Evolutionary conservation across 192 early-diverging fungal species (phyloP), one percentile per base, ranked within the genome.

Genomic region (Backusella tarrabulga): DNA sequence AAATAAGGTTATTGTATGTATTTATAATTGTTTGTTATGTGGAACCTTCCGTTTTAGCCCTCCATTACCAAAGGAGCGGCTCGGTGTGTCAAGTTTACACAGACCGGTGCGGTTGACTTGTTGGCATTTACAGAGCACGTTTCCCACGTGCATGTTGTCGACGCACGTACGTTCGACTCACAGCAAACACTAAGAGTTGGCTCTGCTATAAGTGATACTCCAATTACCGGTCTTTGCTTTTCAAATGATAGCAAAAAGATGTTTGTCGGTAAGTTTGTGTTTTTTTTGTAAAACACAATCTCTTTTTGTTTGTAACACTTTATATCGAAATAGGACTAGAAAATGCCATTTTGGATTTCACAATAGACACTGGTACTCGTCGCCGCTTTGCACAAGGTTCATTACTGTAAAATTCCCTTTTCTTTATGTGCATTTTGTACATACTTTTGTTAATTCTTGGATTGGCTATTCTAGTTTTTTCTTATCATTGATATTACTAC

Each of bases 41-140:
- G 56, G 26, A 63, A 63, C 56, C 26, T 63, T 63, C 56, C 26
- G 56, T 4, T 63, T 63, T 68, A 92, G 87, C 83, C 88, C 63
- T 86, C 90, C 7, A 90, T 91, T 79, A 86, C 88, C 41, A 93
- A 95, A 83, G 90, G 95, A 60, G 78, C 82, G 71, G 89, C 79
- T 71, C 91, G 97, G 35, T 96, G 91, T 80, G 95, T 97, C 42
- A 99, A 99, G 81, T 99, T 96, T 79, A 93, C 96, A 19, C 94
- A 94, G 1, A 91, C 92, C 12, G 95, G 96, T 23, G 92, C 94
- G 0, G 87, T 97, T 56, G 97, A 99, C 83, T 83, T 99, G 34
- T 82, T 99, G 21, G 84, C 90, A 19, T 94, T 88, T 70, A 92
- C 93, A 35, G 97, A 95, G 86, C 94, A 95, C 75, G 87, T 93